Conservation (phyloP, 805 yeast genomes). For the Torulaspora maleeae region DNA sequence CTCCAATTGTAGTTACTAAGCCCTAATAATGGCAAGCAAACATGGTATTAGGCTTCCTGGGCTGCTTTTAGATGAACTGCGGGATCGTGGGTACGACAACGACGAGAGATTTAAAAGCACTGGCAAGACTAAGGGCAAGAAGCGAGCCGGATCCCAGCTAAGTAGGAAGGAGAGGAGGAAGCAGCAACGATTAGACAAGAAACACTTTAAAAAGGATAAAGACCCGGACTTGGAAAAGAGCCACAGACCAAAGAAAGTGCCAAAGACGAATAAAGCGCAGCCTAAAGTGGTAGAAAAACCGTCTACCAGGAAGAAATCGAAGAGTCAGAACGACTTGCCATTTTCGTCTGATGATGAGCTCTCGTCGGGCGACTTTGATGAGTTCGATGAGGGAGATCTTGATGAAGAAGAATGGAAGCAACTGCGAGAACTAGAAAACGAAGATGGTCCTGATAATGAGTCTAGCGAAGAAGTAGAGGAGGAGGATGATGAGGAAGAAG, state of each 20-base stretch:
- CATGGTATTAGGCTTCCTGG: conserved; percentile 54
- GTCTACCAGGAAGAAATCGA: conserved; percentile 9
- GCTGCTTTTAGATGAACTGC: conserved; percentile 49
- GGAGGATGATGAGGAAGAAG: not conserved
- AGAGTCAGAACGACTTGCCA: conserved; percentile 14
- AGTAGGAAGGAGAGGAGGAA: conserved; percentile 43
- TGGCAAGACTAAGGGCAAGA: conserved; percentile 30
- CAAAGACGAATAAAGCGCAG: not conserved
- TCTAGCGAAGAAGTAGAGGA: conserved; percentile 8
- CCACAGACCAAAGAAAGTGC: conserved; percentile 2
- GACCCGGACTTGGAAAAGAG: not conserved
- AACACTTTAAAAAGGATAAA: conserved; percentile 11
- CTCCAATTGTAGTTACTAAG: not conserved
- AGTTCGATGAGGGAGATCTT: conserved; percentile 38
- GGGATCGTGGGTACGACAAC: conserved; percentile 40
- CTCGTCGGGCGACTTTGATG: conserved; percentile 42
- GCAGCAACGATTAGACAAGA: conserved; percentile 37
- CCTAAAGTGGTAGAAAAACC: conserved; percentile 8
- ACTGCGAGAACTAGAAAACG: conserved; percentile 25
- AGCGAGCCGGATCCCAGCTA: conserved; percentile 30
- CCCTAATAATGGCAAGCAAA: conserved; percentile 7
- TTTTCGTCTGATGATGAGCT: conserved; percentile 42
- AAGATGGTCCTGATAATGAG: conserved; percentile 9
- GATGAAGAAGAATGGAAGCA: conserved; percentile 33
- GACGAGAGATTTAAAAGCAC: conserved; percentile 36